Evolutionary conservation across 345 rosid species (phyloP), one percentile per base, ranked within the genome.

Genomic region (Geranium rotundifolium): DNA sequence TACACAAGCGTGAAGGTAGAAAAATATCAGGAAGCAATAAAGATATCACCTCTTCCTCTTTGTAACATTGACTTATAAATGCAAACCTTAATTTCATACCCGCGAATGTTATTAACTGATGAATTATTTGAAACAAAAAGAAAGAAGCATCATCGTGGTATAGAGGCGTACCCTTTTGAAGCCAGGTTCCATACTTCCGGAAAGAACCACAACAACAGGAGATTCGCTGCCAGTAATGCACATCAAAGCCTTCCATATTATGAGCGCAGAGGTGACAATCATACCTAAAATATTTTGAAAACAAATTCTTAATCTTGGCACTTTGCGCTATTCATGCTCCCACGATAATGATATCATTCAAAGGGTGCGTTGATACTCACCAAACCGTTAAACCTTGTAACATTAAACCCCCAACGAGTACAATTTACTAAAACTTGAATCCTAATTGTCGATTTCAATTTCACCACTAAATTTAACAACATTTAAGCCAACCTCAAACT

Each of bases 151-250:
- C 13, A 39, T 37, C 13, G 13, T 16, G 54, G 9, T 41, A 67
- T 41, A 54, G 37, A 29, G 41, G 65, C 75, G 64, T 69, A 90
- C 99, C 79, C 99, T 95, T 80, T 95, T 79, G 80, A 95, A 90
- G 34, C 93, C 99, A 60, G 97, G 99, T 74, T 95, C 99, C 99
- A 95, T 95, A 68, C 99, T 95, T 75, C 80, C 99, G 4, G 99
- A 95, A 61, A 90, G 97, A 74, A 95, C 93, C 59, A 90, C 97
- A 30, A 95, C 97, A 7, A 95, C 93, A n/a, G 97, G 97, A 39
- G 97, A 95, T 76, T 95, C 97, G 67, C 91, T 88, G n/a, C 97
- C 97, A 49, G 97, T 95, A 54, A 90, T 29, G 73, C 97, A 90
- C 92, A 95, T 88, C 83, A 95, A 77, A 0, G 81, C 85, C 81